A percentile compares a stretch with the other conserved stretches of the same genome.
Evolutionary conservation across 2,329 filamentous ascomycete species (phyloP).

Genomic region (Beauveria scarabaeidicola): DNA sequence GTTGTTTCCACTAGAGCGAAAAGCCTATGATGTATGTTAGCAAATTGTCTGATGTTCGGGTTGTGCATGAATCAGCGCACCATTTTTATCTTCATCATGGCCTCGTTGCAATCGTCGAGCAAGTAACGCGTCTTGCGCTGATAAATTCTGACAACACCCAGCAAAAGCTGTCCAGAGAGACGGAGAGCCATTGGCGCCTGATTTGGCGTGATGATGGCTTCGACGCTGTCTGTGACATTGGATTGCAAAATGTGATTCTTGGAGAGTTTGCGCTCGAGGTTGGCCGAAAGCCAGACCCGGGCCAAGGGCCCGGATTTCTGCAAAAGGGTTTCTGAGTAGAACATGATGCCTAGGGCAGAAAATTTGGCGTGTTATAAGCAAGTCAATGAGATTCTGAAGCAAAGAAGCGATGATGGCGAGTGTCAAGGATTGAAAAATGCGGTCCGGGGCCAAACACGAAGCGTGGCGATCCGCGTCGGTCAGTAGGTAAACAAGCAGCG

Average conservation of each 20-base stretch:
- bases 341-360: conserved; percentile 54
- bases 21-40: conserved; percentile 56
- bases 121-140: conserved; percentile 94
- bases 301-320: conserved; percentile 96
- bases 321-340: conserved; percentile 92
- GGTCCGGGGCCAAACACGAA: conserved; percentile 8
- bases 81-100: conserved; percentile 97
- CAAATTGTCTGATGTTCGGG: conserved; percentile 10
- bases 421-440: not conserved
- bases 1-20: conserved; percentile 88
- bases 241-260: conserved; percentile 94
- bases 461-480: conserved; percentile 8
- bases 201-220: conserved; percentile 85
- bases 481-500: conserved; percentile 13
- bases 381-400: not conserved
- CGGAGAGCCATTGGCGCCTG: conserved; percentile 93
- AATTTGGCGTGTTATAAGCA: conserved; percentile 8
- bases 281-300: conserved; percentile 96
- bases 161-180: conserved; percentile 83
- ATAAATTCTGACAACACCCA: conserved; percentile 96
- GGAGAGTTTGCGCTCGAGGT: conserved; percentile 94
- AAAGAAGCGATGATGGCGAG: not conserved
- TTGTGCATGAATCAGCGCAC: conserved; percentile 39
- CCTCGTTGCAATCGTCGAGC: conserved; percentile 95
- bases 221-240: conserved; percentile 89